phyloP scores from a whole-genome alignment of 139 green algal genomes.

The Auxenochlorella pyrenoidosa region DNA sequence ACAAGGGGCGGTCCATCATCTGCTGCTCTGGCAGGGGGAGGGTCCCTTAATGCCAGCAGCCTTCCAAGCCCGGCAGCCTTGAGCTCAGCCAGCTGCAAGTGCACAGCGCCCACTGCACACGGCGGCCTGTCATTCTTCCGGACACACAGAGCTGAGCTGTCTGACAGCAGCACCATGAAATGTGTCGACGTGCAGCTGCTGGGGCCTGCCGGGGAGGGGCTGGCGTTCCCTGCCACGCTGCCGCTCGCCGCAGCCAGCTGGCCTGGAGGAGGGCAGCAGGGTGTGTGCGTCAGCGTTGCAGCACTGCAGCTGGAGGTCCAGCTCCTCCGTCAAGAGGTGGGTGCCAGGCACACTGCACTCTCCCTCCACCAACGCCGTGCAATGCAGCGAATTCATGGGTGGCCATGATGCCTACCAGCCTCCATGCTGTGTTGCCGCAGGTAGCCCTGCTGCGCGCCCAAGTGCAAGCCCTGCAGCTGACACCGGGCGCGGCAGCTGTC shows the following conservation, averaged over 20 bases:
- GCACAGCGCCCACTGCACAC: neutral
- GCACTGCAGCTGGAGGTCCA: neutral
- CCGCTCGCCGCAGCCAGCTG: neutral
- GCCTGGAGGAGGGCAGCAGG: neutral
- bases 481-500: neutral
- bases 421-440: neutral
- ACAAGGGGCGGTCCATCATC: too few species aligned
- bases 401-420: neutral
- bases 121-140: neutral
- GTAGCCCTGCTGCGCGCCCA: neutral
- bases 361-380: too few species aligned
- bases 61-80: conserved; percentile 1
- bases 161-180: too few species aligned
- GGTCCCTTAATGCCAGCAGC: neutral
- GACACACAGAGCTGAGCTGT: too few species aligned
- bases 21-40: neutral
- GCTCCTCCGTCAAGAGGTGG: conserved; percentile 7
- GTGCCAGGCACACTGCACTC: neutral
- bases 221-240: too few species aligned
- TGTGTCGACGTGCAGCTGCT: too few species aligned
- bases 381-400: too few species aligned
- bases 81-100: neutral
- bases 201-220: too few species aligned
- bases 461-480: conserved; percentile 3
- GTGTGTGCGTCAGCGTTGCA: neutral